phyloP scores from a whole-genome alignment of 148 eudicot species.

The Polygonum maritimum region DNA sequence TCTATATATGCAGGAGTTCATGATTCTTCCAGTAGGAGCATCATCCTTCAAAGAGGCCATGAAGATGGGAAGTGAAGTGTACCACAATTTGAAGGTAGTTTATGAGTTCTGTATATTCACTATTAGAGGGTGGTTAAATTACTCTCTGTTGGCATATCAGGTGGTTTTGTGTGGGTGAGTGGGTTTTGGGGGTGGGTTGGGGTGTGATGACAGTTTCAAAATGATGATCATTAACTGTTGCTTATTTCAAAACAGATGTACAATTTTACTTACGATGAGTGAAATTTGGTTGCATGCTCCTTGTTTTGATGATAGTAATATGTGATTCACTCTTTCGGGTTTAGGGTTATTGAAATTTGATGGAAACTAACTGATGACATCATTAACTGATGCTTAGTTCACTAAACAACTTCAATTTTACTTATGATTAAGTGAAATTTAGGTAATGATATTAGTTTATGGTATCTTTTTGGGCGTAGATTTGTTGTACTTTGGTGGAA shows the following conservation, averaged over 20 bases:
- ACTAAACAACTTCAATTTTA: no score
- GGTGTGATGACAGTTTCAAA: background rate
- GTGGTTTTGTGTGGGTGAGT: no score
- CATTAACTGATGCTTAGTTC: no score
- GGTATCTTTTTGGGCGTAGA: background rate
- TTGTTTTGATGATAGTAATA: background rate
- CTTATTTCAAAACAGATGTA: background rate
- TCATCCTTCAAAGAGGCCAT: constrained; percentile 84
- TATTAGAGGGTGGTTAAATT: no score
- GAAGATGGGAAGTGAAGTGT: constrained; percentile 98
- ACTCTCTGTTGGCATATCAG: no score
- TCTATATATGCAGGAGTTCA: constrained; percentile 54
- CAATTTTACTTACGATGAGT: background rate
- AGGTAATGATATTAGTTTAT: background rate
- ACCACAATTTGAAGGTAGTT: constrained; percentile 79
- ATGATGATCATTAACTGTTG: background rate
- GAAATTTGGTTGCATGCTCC: background rate
- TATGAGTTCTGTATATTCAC: background rate
- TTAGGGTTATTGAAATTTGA: no score
- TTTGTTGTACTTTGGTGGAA: background rate
- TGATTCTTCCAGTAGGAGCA: constrained; percentile 95
- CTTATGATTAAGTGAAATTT: no score
- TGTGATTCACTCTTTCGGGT: no score
- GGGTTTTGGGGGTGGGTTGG: background rate
- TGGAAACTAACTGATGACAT: no score